Conservation (phyloP, 2,329 filamentous ascomycete genomes). For the Phoma sp. region DNA sequence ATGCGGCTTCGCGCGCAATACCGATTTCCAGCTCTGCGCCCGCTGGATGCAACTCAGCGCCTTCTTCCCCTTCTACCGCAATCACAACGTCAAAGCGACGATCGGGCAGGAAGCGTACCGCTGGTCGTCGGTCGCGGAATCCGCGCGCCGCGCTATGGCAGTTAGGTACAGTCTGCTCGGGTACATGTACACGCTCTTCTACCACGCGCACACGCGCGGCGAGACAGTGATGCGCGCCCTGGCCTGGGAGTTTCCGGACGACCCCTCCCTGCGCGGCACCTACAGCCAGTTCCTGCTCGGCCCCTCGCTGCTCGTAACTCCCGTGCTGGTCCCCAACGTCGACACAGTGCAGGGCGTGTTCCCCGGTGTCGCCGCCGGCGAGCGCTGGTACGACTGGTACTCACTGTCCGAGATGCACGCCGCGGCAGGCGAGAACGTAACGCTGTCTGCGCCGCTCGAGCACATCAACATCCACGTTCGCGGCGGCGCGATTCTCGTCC, state of each 20-base stretch:
- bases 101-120: slow-evolving; percentile 71
- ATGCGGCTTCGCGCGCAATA: slow-evolving; percentile 72
- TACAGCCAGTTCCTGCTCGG: slow-evolving; percentile 75
- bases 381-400: slow-evolving; percentile 80
- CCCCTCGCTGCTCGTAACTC: slow-evolving; percentile 66
- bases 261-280: slow-evolving; percentile 66
- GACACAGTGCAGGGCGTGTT: slow-evolving; percentile 69
- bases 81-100: slow-evolving; percentile 69
- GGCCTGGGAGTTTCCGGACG: slow-evolving; percentile 73
- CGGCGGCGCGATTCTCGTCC: slow-evolving; percentile 60
- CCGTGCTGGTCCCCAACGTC: slow-evolving; percentile 67
- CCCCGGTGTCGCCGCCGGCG: slow-evolving; percentile 64
- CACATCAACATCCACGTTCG: slow-evolving; percentile 74
- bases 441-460: slow-evolving; percentile 64
- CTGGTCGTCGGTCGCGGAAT: slow-evolving; percentile 69
- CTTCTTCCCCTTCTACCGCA: slow-evolving; percentile 78
- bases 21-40: slow-evolving; percentile 70
- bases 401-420: slow-evolving; percentile 61
- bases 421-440: slow-evolving; percentile 60
- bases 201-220: slow-evolving; percentile 67
- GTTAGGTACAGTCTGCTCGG: slow-evolving; percentile 72
- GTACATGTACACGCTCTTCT: slow-evolving; percentile 76
- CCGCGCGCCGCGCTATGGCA: slow-evolving; percentile 66
- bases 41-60: slow-evolving; percentile 74
- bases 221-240: slow-evolving; percentile 74